These are phyloP conservation scores for Penicillium nordicum DNA, from an alignment of 2,329 filamentous ascomycete species.

Conservation along the genomic window DNA sequence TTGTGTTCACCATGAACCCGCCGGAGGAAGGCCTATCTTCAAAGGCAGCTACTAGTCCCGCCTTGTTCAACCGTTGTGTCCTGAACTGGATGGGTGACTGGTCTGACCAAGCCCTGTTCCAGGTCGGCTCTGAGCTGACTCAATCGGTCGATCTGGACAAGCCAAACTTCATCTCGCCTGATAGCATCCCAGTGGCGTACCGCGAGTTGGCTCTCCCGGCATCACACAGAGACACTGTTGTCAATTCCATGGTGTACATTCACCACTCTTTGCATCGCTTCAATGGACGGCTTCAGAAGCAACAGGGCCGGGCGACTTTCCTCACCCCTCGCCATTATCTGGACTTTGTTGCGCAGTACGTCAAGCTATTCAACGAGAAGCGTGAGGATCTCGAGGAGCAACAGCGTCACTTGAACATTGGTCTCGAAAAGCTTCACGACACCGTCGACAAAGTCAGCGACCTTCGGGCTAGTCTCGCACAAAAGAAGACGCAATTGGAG, in stretches of 20 bases:
- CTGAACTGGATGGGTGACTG: conserved; percentile 99
- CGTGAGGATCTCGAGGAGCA: conserved; percentile 97
- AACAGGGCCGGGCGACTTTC: conserved; percentile 89
- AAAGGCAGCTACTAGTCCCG: conserved; percentile 95
- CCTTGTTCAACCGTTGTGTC: conserved; percentile 98
- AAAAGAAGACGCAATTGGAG: conserved; percentile 91
- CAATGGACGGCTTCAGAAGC: conserved; percentile 82
- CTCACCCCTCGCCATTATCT: conserved; percentile 95
- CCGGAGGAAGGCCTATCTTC: conserved; percentile 91
- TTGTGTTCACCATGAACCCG: conserved; percentile 99
- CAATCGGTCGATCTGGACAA: conserved; percentile 94
- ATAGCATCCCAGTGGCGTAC: conserved; percentile 90
- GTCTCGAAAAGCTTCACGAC: conserved; percentile 93
- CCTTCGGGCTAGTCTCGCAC: conserved; percentile 80
- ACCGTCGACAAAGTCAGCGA: conserved; percentile 97
- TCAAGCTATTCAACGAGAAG: conserved; percentile 96
- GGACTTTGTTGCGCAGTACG: conserved; percentile 96
- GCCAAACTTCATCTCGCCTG: conserved; percentile 77
- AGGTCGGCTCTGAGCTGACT: conserved; percentile 92
- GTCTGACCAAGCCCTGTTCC: conserved; percentile 98
- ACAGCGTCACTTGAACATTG: conserved; percentile 95
- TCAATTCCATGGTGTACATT: conserved; percentile 99
- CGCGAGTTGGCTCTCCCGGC: conserved; percentile 79
- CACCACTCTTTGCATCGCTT: conserved; percentile 91
- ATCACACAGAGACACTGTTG: conserved; percentile 82